These are phyloP conservation scores for Suaeda aralocaspica DNA, from an alignment of 148 eudicot genomes.

Conservation along the genomic window DNA sequence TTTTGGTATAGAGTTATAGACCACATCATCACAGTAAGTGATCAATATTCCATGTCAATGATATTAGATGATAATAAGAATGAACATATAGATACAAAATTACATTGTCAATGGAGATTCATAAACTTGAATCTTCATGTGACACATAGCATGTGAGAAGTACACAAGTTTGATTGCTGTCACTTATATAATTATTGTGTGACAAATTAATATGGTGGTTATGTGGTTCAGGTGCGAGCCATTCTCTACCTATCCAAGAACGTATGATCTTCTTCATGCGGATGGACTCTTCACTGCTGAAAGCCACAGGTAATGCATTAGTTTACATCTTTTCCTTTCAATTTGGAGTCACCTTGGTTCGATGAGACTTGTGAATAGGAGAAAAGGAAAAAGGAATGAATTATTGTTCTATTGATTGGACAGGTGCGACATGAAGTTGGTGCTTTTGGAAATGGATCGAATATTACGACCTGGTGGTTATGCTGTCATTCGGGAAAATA, in stretches of 20 bases:
- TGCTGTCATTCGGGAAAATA: constrained; percentile 66
- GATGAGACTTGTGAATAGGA: no score
- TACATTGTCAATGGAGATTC: neutral
- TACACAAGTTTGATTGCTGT: neutral
- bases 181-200: neutral
- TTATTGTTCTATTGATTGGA: neutral
- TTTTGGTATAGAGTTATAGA: no score
- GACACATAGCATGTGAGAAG: neutral
- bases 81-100: neutral
- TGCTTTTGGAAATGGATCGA: constrained; percentile 93
- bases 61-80: no score
- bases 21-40: no score
- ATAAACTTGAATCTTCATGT: neutral
- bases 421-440: constrained; percentile 90
- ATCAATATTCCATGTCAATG: no score
- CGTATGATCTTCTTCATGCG: constrained; percentile 87
- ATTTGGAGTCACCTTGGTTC: no score
- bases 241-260: constrained; percentile 97
- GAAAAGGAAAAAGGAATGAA: neutral
- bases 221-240: constrained; percentile 76
- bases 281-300: constrained; percentile 85
- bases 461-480: constrained; percentile 81
- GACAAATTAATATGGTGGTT: neutral
- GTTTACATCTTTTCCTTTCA: neutral
- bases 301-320: constrained; percentile 68